phyloP scores from a whole-genome alignment of 75 land plant species.

The Chamaecyparis obtusa region DNA sequence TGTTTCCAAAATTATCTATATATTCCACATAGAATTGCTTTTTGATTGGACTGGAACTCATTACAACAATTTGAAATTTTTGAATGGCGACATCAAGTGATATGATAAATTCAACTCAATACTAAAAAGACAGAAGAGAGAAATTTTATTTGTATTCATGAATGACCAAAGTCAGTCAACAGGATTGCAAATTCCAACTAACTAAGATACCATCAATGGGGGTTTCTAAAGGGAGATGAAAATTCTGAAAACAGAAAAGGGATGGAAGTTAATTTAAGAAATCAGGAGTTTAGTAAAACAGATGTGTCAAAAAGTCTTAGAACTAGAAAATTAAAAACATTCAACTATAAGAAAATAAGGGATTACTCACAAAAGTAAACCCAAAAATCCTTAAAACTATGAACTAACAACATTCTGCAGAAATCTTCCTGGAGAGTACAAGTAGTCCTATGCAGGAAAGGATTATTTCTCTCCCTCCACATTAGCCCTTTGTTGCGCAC shows the following conservation, averaged over 20 bases:
- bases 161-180: background rate
- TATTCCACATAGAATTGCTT: background rate
- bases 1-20: background rate
- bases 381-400: background rate
- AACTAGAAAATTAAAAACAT: too few relatives aligned
- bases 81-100: background rate
- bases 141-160: background rate
- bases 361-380: background rate
- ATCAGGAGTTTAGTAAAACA: background rate
- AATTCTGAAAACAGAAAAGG: background rate
- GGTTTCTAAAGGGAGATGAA: background rate
- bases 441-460: background rate
- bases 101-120: background rate
- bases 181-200: background rate
- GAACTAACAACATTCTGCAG: background rate
- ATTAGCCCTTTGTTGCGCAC: background rate
- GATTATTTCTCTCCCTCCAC: background rate
- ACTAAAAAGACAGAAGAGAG: background rate
- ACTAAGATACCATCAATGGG: background rate
- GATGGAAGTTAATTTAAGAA: background rate
- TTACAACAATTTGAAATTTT: background rate
- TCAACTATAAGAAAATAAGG: background rate
- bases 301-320: background rate
- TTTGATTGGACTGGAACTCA: slow-evolving; percentile 2
- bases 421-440: background rate